These are phyloP conservation scores for Russula emetica DNA, from an alignment of 768 basidiomycete genomes.

Conservation along the genomic window DNA sequence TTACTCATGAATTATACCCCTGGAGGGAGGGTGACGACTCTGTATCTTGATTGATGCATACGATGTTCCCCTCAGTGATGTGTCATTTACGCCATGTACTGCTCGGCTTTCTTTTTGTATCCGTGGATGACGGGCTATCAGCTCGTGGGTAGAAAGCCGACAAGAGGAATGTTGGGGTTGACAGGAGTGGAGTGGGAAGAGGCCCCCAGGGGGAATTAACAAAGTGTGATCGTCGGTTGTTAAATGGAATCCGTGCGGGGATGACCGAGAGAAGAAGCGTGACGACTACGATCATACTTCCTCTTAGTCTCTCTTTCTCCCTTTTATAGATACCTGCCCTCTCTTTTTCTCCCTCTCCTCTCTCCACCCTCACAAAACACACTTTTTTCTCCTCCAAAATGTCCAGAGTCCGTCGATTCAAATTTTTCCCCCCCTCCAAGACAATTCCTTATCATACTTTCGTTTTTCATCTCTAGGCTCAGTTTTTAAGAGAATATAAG, in stretches of 20 bases:
- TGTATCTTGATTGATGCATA: background rate
- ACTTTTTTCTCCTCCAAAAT: constrained; percentile 26
- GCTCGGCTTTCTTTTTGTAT: too few species aligned
- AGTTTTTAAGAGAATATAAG: constrained; percentile 95
- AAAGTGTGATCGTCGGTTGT: background rate
- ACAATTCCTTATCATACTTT: background rate
- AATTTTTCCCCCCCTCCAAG: constrained; percentile 1
- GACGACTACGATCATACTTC: background rate
- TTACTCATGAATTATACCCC: background rate
- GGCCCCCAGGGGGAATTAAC: background rate
- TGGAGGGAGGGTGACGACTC: background rate
- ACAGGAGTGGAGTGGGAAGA: too few species aligned
- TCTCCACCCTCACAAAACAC: background rate
- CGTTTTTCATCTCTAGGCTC: constrained; percentile 48
- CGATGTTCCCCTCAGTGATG: background rate
- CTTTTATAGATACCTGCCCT: background rate
- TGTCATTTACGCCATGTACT: background rate
- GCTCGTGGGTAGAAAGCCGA: background rate
- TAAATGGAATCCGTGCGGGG: background rate
- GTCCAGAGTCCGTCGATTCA: constrained; percentile 36
- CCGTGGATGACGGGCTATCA: too few species aligned
- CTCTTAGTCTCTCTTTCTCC: background rate
- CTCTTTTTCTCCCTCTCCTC: background rate
- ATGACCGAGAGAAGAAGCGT: background rate
- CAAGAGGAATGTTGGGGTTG: background rate